Evolutionary conservation across 805 yeast species (phyloP), one percentile per base, ranked within the genome.

Genomic region (Kuraishia molischiana): DNA sequence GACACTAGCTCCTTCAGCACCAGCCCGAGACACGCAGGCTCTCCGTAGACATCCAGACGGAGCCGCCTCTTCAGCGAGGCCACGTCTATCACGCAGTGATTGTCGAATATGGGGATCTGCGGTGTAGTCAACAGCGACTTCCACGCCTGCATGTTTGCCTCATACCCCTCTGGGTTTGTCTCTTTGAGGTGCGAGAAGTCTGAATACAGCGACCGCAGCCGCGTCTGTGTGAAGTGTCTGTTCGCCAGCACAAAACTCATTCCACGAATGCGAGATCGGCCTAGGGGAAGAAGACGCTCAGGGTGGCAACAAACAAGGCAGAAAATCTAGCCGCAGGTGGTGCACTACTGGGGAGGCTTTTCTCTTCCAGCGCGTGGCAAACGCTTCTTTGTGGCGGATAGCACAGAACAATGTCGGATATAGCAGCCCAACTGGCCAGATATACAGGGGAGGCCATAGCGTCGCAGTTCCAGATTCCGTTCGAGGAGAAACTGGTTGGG

Each of bases 111-210:
- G 10, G 26, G 26, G 17, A 14, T 14, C 14, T 28, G 6, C 17
- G 31, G 17, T 5, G 6, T 14, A 6, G 17, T 14, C 6, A 72
- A 47, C 9, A 65, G 55, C 4, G 48, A 43, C 34, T 51, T 57
- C 79, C 79, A 72, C 3, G 72, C 69, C 4, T 46, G 46, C 11
- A 72, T 19, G 43, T 72, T 72, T 13, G 78, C 78, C 18, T 53
- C 61, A 39, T 58, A 71, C 5, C 79, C 79, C 39, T 67, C 75
- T 3, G 57, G 59, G 42, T 72, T 72, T 3, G 53, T 34, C 10
- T 63, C 67, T 39, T 58, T 54, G 22, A 72, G 53, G n/a, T 62
- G 53, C 8, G 56, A 56, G 44, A 69, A 72, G 43, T 72, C 67
- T 2, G 75, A 67, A 41, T 61, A 72, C 32, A 72, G 56, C n/a